Base-by-base conservation (phyloP, 164 flowering plant genomes). In the Sedum album region DNA sequence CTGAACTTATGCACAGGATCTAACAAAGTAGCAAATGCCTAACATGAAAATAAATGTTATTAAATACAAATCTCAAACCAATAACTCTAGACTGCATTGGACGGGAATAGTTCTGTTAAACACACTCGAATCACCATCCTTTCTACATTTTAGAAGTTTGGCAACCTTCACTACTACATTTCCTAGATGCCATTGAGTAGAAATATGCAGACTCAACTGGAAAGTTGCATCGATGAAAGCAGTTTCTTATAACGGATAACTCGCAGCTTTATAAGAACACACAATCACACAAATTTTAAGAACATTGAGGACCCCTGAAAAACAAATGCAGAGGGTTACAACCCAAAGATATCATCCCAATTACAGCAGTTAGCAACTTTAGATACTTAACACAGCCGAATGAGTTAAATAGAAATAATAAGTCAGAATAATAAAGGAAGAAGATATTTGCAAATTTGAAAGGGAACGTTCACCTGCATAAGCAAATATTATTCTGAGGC, bases 401-500 rank as follows among this genome's bases (percentile, higher is more conserved):
- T 57, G 7, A 57, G 14, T 53, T 13, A 10, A 10, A 53, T 7
- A 23, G 60, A 57, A 1, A 26, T 1, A 55, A 55, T 9, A 55
- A 55, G 2, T 7, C 13, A 39, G 6, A 21, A 51, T 6, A 23
- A 21, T 4, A 53, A 55, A 25, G 9, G 30, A 23, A 20, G 8
- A 55, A 55, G 5, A 25, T 1, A 53, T 55, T 55, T 26, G 13
- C 33, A 28, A 57, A 57, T 15, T 57, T 57, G n/a, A 57, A 28
- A 33, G 2, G 62, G 33, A 57, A 28, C 11, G 33, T 4, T 57
- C 14, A 57, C 62, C 33, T 26, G 21, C n/a, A 0, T 21, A n/a
- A 8, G 38, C 5, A 3, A 31, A 44, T 33, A 36, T 70, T 62
- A 81, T 18, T 82, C 81, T 5, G 81, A 26, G 4, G 86, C 68